Evolutionary conservation across 768 basidiomycete genomes (phyloP).

Genomic region (Russula lepida): DNA sequence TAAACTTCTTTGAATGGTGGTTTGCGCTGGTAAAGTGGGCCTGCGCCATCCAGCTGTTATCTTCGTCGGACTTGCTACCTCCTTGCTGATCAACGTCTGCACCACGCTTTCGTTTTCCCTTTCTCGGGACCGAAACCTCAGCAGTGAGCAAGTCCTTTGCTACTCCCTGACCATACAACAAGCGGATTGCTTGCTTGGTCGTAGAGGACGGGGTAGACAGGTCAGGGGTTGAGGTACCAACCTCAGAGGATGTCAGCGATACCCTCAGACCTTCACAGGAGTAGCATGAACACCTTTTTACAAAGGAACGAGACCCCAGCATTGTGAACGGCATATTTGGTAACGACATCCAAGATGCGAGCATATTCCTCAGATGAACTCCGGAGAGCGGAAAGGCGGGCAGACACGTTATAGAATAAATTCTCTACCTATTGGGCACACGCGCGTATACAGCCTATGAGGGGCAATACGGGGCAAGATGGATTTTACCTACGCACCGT

Average conservation of each 20-base stretch:
- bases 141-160: slow-evolving; percentile 62
- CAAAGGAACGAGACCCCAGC: slow-evolving; percentile 80
- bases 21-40: slow-evolving; percentile 80
- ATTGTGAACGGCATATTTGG: slow-evolving; percentile 92
- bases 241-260: slow-evolving; percentile 34
- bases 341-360: slow-evolving; percentile 84
- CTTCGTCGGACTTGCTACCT: slow-evolving; percentile 27
- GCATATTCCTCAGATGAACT: slow-evolving; percentile 86
- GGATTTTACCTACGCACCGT: slow-evolving; percentile 41
- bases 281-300: slow-evolving; percentile 58
- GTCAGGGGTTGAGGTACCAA: slow-evolving; percentile 66
- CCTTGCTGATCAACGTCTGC: slow-evolving; percentile 26
- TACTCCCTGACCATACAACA: slow-evolving; percentile 74
- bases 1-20: slow-evolving; percentile 79
- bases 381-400: slow-evolving; percentile 76
- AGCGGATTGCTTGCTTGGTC: slow-evolving; percentile 58
- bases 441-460: neutral
- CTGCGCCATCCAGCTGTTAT: slow-evolving; percentile 55
- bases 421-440: slow-evolving; percentile 68
- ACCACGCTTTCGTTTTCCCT: slow-evolving; percentile 21
- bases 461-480: neutral
- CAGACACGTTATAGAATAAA: slow-evolving; percentile 88
- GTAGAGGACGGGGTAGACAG: slow-evolving; percentile 73
- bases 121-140: slow-evolving; percentile 23
- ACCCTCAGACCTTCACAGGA: neutral